phyloP scores from a whole-genome alignment of 1,139 yeast species.

The Blastobotrys malaysiensis region DNA sequence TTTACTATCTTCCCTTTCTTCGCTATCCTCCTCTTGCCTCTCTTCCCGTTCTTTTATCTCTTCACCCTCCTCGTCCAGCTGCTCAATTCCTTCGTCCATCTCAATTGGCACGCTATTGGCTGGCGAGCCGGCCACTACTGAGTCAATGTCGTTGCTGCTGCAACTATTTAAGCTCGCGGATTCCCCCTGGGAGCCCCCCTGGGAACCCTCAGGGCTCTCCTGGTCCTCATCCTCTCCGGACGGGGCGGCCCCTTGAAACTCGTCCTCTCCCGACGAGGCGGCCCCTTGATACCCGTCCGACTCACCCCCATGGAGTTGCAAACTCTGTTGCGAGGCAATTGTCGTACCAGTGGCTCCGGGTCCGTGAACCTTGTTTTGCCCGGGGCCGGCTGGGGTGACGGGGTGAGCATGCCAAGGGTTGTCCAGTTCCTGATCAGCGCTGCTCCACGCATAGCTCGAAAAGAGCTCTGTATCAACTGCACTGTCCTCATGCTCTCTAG shows the following conservation, averaged over 20 bases:
- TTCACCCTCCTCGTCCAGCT: not conserved
- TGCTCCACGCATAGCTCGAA: not conserved
- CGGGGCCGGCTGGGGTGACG: not conserved
- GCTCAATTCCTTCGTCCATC: no score
- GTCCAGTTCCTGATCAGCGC: not conserved
- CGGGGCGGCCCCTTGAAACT: no score
- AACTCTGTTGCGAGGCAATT: not conserved
- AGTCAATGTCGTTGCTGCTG: no score
- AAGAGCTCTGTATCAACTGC: not conserved
- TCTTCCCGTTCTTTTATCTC: conserved; percentile 19
- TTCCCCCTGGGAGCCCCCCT: no score
- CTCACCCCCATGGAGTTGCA: no score
- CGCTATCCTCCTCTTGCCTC: conserved; percentile 24
- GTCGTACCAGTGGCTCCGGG: not conserved
- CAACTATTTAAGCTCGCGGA: no score
- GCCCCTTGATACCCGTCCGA: no score
- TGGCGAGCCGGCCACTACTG: no score
- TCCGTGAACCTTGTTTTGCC: not conserved
- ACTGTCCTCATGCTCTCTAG: not conserved
- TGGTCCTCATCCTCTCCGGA: no score
- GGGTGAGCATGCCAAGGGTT: not conserved
- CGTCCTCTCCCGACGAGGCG: no score
- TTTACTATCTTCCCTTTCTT: conserved; percentile 9
- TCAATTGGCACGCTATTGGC: no score
- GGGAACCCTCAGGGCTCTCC: no score